Base-by-base conservation (phyloP, 176 grass and related monocot species). In the Ampelocalamus luodianensis region DNA sequence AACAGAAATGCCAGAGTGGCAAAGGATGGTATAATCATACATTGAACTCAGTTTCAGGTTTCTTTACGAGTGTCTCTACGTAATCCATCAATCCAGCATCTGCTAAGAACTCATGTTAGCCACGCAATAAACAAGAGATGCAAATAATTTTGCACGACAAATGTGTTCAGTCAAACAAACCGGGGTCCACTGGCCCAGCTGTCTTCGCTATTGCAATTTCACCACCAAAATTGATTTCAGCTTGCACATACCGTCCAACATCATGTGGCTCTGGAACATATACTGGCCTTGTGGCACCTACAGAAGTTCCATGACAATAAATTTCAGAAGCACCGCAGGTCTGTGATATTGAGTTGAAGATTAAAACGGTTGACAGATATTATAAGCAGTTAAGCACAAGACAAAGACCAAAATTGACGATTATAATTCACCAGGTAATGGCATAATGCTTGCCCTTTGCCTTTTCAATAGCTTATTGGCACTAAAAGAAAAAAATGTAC, bases 211-310 rank as follows among this genome's bases (percentile, higher is more conserved):
- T 71, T 54, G 71, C 74, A 81, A 61, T 91, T 86, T 87, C 89
- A 77, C 76, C 78, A 5, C 71, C 45, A 60, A 85, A 88, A 84
- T 60, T 85, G 48, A 97, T 90, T 86, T 97, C 94, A 74, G 89
- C 94, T 90, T 93, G 87, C 83, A 92, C 54, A 68, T 86, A 81
- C 51, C 85, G 89, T 6, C 94, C 85, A 37, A 97, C 94, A 76
- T 97, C 94, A 86, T 87, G 86, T 79, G 94, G 94, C 59, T 93
- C 94, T 68, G 92, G 89, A 69, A 89, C 85, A 79, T 97, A 97
- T 77, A 83, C 87, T 45, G 48, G 67, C 80, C 85, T 97, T 50
- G 89, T 97, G 48, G 94, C 94, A 77, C 94, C 94, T 97, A 74
- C 71, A 84, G 51, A 60, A 63, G 51, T 89, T 67, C 17, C 83